Percentiles rank a stretch among this genome's conserved stretches.
These are phyloP conservation scores for Chaetomium strumarium DNA, from an alignment of 2,329 filamentous ascomycete genomes.

Conservation along the genomic window DNA sequence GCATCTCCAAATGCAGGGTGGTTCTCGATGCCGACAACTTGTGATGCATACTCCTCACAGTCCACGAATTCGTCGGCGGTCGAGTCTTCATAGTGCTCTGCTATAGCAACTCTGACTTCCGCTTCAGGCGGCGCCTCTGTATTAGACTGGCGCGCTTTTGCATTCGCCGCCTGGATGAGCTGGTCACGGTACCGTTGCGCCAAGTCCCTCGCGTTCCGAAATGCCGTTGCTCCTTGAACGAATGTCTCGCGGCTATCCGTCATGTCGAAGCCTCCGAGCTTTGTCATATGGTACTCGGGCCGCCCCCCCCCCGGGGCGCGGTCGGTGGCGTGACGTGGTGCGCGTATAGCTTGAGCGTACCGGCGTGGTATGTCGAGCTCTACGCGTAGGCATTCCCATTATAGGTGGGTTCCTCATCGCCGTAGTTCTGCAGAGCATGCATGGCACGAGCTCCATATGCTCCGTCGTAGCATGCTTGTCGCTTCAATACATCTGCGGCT, in stretches of 20 bases:
- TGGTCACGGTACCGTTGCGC: slow-evolving; percentile 33
- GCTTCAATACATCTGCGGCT: slow-evolving; percentile 13
- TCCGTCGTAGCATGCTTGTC: slow-evolving; percentile 35
- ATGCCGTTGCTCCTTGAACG: slow-evolving; percentile 31
- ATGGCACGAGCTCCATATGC: slow-evolving; percentile 33
- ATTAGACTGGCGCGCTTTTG: slow-evolving; percentile 10
- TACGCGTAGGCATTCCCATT: slow-evolving; percentile 31
- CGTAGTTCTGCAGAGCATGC: slow-evolving; percentile 34
- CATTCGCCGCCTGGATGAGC: slow-evolving; percentile 24
- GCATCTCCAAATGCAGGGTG: no score
- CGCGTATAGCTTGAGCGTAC: slow-evolving; percentile 10
- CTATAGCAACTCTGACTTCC: slow-evolving; percentile 5
- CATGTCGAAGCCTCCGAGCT: slow-evolving; percentile 28
- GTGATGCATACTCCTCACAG: no score
- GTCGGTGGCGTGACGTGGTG: slow-evolving; percentile 7
- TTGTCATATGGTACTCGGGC: slow-evolving; percentile 38
- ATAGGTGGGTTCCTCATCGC: slow-evolving; percentile 28
- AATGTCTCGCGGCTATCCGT: slow-evolving; percentile 29
- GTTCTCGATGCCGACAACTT: no score
- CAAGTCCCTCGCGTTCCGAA: slow-evolving; percentile 36
- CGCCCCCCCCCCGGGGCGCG: slow-evolving; percentile 25
- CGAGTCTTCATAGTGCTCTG: slow-evolving; percentile 4
- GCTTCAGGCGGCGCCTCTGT: slow-evolving; percentile 4
- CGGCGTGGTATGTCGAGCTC: slow-evolving; percentile 27
- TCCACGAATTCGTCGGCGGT: no score